Conservation (phyloP, 306 rosid species). For the Coriaria nepalensis region DNA sequence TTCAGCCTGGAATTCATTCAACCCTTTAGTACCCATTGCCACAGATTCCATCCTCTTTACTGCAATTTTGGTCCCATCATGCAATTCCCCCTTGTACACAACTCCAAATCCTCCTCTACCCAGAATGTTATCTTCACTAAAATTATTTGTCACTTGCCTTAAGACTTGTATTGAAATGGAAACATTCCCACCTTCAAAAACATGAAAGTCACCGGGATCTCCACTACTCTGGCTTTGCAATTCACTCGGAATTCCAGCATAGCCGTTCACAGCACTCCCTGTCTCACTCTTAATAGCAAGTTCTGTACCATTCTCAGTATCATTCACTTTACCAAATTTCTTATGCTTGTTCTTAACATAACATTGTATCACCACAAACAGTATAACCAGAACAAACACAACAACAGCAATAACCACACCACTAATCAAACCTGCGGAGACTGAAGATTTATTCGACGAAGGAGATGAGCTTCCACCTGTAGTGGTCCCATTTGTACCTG, state of each 20-base stretch:
- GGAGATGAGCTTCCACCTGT: constrained; percentile 20
- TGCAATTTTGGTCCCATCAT: constrained; percentile 77
- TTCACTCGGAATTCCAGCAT: constrained; percentile 50
- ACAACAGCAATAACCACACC: constrained; percentile 46
- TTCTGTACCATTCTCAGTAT: constrained; percentile 43
- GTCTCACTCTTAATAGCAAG: constrained; percentile 27
- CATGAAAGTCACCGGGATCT: constrained; percentile 36
- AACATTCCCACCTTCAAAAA: constrained; percentile 60
- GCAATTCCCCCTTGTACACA: constrained; percentile 76
- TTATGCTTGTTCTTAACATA: constrained; percentile 27
- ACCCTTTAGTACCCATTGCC: constrained; percentile 52
- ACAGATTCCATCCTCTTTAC: constrained; percentile 82
- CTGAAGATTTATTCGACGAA: constrained; percentile 7
- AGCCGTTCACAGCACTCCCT: constrained; percentile 40
- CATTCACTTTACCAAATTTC: constrained; percentile 49
- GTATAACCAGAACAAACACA: constrained; percentile 35
- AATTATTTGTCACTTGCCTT: constrained; percentile 56
- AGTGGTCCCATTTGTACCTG: constrained; percentile 13
- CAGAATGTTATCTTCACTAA: constrained; percentile 53
- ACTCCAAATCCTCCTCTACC: constrained; percentile 95
- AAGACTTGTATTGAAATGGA: constrained; percentile 61
- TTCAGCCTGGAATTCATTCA: constrained; percentile 83
- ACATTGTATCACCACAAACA: constrained; percentile 54
- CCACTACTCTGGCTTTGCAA: constrained; percentile 68
- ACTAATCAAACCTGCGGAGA: constrained; percentile 43